phyloP scores from a whole-genome alignment of 768 basidiomycete genomes.

The Mycena indigotica region DNA sequence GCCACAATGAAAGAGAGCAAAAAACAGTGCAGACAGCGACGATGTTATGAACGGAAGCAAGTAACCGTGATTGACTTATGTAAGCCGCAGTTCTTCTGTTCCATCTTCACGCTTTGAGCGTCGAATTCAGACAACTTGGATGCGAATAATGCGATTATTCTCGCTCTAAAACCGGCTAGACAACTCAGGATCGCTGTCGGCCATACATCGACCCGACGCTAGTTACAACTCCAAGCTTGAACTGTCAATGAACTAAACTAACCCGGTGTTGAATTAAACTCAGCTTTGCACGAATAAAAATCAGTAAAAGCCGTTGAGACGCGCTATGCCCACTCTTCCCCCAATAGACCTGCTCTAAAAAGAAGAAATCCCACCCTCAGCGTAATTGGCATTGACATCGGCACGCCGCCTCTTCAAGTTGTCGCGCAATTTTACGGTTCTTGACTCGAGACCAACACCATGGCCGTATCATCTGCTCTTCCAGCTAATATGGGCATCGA shows the following conservation, averaged over 20 bases:
- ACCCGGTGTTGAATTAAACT: no score
- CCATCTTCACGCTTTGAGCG: not conserved
- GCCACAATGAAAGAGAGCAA: not conserved
- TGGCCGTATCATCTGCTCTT: not conserved
- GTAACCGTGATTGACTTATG: not conserved
- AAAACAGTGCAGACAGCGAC: not conserved
- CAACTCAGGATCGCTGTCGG: no score
- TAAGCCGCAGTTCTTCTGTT: not conserved
- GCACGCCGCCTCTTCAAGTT: not conserved
- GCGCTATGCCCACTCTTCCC: no score
- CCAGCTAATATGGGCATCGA: not conserved
- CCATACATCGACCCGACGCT: no score
- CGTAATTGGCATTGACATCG: not conserved
- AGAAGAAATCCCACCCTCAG: not conserved
- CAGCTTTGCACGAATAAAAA: no score
- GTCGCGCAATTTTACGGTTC: not conserved
- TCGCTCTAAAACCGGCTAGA: no score
- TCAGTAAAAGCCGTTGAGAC: no score
- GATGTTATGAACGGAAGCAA: not conserved
- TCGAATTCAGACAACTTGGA: not conserved
- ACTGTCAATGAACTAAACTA: no score
- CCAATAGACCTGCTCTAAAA: no score
- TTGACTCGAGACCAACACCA: not conserved
- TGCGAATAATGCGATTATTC: no score
- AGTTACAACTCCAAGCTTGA: no score